Evolutionary conservation across 306 rosid genomes (phyloP), one percentile per base, ranked within the genome.

Genomic region (Begonia loranthoides): DNA sequence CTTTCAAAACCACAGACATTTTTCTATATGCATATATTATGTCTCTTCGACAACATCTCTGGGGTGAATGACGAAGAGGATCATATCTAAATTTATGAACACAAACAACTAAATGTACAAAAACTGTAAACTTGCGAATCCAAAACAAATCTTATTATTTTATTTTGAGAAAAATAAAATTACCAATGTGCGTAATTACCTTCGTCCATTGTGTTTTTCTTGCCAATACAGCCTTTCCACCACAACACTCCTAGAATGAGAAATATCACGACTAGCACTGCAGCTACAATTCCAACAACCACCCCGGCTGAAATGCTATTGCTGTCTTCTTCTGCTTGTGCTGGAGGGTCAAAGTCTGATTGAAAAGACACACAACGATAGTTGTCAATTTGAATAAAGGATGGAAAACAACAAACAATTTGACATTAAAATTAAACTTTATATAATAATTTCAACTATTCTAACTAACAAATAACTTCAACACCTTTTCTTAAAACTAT

Each of bases 281-380:
- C 70, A 17, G 44, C 56, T 24, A 66, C 75, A 45, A 70, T 65
- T 41, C 76, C 79, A 21, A 58, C 54, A 13, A 56, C 60, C 3
- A 1, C 58, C 28, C 67, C 64, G 9, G 55, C n/a, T 19, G 72
- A 41, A 47, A 74, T 47, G 41, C 64, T 15, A 34, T 24, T n/a
- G 47, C 44, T 21, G 5, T 28, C 9, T 10, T 22, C 58, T 38
- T 51, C 69, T 61, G 28, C 28, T 44, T 33, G 16, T 16, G 12
- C 1, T 13, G 73, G 79, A 17, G 70, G 65, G 22, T 0, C 41
- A 62, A 51, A 70, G 59, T 74, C 72, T 66, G 52, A 11, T 13
- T 5, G 22, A 66, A 10, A 48, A 38, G 11, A 49, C 9, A 3
- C 51, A 63, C 74, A 57, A 28, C 36, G 36, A 28, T 28, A 28